Evolutionary conservation across 352 stramenopile species (phyloP).

Genomic region (Pythium coloratum): DNA sequence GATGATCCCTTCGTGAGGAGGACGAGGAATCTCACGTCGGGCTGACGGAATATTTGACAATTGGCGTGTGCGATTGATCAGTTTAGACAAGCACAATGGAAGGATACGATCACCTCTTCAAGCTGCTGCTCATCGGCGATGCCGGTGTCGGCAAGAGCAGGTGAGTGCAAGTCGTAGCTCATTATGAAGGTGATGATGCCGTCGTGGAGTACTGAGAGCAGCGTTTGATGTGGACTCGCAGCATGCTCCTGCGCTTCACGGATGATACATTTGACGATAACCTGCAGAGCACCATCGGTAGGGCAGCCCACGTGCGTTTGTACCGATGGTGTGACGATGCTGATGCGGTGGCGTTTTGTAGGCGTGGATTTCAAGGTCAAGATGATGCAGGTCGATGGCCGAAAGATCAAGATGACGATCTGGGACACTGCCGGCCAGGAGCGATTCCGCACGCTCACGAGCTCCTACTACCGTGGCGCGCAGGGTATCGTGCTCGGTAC

Average conservation of each 20-base stretch:
- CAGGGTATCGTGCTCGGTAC: constrained; percentile 96
- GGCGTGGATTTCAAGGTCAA: constrained; percentile 98
- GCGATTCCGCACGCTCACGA: constrained; percentile 97
- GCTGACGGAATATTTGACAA: background rate
- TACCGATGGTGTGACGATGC: background rate
- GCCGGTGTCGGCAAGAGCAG: constrained; percentile 97
- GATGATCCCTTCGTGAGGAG: background rate
- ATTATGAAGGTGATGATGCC: background rate
- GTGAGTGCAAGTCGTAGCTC: constrained; percentile 32
- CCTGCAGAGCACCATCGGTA: constrained; percentile 97
- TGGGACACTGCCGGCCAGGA: constrained; percentile 99
- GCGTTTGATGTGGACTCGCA: constrained; percentile 26
- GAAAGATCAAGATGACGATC: constrained; percentile 98
- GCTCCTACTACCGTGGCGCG: constrained; percentile 96
- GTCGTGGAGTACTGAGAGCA: background rate
- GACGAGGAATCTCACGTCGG: constrained; percentile 1
- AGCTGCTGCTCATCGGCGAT: constrained; percentile 98
- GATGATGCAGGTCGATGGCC: constrained; percentile 95
- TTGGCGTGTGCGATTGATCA: background rate
- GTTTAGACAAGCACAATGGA: constrained; percentile 43
- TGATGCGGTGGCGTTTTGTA: constrained; percentile 19
- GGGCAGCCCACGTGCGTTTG: background rate
- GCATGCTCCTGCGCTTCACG: constrained; percentile 97
- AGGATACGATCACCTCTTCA: constrained; percentile 98
- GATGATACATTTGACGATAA: constrained; percentile 98